Evolutionary conservation across 768 basidiomycete species (phyloP), one percentile per base, ranked within the genome.

Genomic region (Gloeopeniophorella convolvens): DNA sequence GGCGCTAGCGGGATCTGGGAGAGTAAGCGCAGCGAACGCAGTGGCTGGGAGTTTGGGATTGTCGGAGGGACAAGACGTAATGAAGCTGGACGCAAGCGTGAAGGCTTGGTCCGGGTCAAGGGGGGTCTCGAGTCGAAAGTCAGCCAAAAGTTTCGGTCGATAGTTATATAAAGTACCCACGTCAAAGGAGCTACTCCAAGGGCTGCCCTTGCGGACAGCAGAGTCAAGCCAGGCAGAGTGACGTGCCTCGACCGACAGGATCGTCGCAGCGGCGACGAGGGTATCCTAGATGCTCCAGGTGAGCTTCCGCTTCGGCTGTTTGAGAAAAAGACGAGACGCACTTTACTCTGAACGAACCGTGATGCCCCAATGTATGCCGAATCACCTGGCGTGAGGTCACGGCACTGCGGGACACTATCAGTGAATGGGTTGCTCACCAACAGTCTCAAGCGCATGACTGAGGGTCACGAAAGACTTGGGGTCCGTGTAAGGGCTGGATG

Each of bases 161-260:
- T n/a, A n/a, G n/a, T n/a, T n/a, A n/a, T n/a, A n/a, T n/a, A n/a
- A n/a, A n/a, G n/a, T n/a, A n/a, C 59, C n/a, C 52, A 56, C 57
- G 8, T 84, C 81, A 60, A 81, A 79, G 6, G 80, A 67, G 3
- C 74, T 72, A 43, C 74, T 76, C 82, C 82, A 85, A 1, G 78
- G 70, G 31, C 73, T 69, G 18, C 64, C 63, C 43, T 74, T 68
- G 52, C 68, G 65, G 33, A 78, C 72, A 13, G 76, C 70, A 1
- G 74, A 72, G 54, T 71, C 68, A 30, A 85, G 64, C 82, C 82
- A 86, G 1, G 74, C 68, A n/a, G 79, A 72, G 49, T 85, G 83
- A 28, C 82, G 74, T 20, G 80, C 72, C 60, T 86, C 81, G 45
- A 74, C 75, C 13, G 78, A 68, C 39, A 82, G 71, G 55, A 85